Conservation (phyloP, 495 filamentous ascomycete species). For the Cudoniella acicularis region DNA sequence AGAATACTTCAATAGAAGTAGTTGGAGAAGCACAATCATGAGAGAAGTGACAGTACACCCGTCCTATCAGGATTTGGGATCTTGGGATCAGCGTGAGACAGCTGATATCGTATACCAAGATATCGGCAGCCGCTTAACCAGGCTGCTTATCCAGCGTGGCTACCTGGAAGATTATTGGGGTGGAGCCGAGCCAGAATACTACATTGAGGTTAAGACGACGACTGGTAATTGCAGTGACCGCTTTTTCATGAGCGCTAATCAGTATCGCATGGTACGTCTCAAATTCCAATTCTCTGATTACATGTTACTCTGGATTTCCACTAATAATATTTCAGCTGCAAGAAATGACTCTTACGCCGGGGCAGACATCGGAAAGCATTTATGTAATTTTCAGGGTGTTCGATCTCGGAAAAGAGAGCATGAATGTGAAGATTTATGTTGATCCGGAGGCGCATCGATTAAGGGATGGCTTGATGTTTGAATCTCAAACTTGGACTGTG, state of each 20-base stretch:
- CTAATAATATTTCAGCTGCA: slow-evolving; percentile 8
- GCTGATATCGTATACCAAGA: slow-evolving; percentile 13
- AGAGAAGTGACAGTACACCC: slow-evolving; percentile 31
- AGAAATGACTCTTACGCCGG: slow-evolving; percentile 1
- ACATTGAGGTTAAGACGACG: slow-evolving; percentile 48
- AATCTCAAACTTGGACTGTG: slow-evolving; percentile 31
- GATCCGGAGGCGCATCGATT: slow-evolving; percentile 30
- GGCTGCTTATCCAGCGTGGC: slow-evolving; percentile 29
- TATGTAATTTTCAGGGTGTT: slow-evolving; percentile 43
- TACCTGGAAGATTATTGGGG: slow-evolving; percentile 31
- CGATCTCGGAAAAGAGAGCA: slow-evolving; percentile 28
- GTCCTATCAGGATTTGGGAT: slow-evolving; percentile 32
- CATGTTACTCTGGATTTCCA: too few relatives aligned
- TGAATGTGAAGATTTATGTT: slow-evolving; percentile 37
- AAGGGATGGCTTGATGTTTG: slow-evolving; percentile 25
- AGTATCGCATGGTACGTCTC: slow-evolving; percentile 34
- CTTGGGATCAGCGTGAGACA: slow-evolving; percentile 24
- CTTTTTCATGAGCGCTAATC: slow-evolving; percentile 41
- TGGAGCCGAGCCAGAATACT: slow-evolving; percentile 31
- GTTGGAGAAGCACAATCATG: slow-evolving; percentile 45
- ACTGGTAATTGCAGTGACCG: slow-evolving; percentile 31
- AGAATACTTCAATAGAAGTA: slow-evolving; percentile 27
- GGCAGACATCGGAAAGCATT: slow-evolving; percentile 26
- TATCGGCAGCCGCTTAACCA: slow-evolving; percentile 22
- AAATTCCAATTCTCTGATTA: too few relatives aligned